These are phyloP conservation scores for Beauveria sp. DNA, from an alignment of 2,329 filamentous ascomycete genomes.

Conservation along the genomic window DNA sequence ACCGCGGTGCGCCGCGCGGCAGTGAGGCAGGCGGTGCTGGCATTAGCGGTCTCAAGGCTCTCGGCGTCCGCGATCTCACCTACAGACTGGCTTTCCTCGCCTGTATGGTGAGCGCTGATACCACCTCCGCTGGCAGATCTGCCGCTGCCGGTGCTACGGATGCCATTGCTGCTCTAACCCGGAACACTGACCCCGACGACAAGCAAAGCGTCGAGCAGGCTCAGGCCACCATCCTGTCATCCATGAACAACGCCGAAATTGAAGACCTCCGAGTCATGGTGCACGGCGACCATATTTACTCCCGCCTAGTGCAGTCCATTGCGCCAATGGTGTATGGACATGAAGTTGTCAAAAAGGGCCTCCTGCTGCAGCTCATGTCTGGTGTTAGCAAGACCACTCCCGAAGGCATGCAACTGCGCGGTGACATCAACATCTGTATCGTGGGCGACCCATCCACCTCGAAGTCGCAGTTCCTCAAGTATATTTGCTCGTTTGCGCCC, in stretches of 20 bases:
- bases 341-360: constrained; percentile 93
- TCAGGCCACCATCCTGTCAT: constrained; percentile 79
- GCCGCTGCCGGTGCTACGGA: constrained; percentile 61
- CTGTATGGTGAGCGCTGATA: constrained; percentile 91
- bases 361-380: constrained; percentile 91
- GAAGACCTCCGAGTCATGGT: constrained; percentile 90
- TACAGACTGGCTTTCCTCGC: constrained; percentile 95
- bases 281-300: constrained; percentile 91
- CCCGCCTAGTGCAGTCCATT: constrained; percentile 83
- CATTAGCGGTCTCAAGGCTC: constrained; percentile 78
- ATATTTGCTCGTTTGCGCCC: constrained; percentile 93
- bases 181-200: constrained; percentile 52
- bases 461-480: constrained; percentile 97
- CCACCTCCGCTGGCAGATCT: constrained; percentile 68
- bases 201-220: constrained; percentile 72
- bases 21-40: constrained; percentile 78
- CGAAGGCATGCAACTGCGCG: constrained; percentile 91
- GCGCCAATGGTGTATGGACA: constrained; percentile 97
- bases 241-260: constrained; percentile 79
- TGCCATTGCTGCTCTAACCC: constrained; percentile 73
- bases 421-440: constrained; percentile 97
- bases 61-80: constrained; percentile 91
- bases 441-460: constrained; percentile 95
- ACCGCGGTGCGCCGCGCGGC: constrained; percentile 61
- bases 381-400: constrained; percentile 87